These are phyloP conservation scores for Wickerhamomyces strasburgensis DNA, from an alignment of 805 yeast genomes.

Conservation along the genomic window DNA sequence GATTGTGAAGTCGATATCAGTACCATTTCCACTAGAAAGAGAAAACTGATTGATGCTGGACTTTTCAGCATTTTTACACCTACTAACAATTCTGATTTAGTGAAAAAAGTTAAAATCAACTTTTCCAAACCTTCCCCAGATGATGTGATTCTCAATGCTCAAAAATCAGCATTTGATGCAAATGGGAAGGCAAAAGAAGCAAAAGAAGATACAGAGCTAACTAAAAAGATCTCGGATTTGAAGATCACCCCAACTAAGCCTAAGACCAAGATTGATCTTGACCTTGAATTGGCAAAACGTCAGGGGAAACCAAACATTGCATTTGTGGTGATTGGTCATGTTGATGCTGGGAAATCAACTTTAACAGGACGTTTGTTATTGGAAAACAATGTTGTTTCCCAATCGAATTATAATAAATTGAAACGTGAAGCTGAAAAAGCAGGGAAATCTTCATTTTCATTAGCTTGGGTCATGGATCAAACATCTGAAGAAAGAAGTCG, in stretches of 20 bases:
- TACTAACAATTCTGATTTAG: conserved; percentile 33
- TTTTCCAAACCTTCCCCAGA: conserved; percentile 80
- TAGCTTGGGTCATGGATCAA: conserved; percentile 97
- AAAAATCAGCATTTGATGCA: conserved; percentile 39
- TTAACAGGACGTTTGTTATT: conserved; percentile 96
- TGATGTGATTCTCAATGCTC: conserved; percentile 60
- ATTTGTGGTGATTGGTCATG: conserved; percentile 99
- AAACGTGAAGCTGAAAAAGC: conserved; percentile 97
- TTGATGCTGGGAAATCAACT: conserved; percentile 98
- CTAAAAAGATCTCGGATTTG: conserved; percentile 16
- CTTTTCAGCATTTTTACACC: conserved; percentile 30
- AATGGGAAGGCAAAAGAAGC: conserved; percentile 26
- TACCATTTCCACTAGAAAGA: too few relatives aligned
- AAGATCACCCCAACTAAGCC: conserved; percentile 20
- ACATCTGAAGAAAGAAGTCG: conserved; percentile 95
- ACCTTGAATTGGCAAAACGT: conserved; percentile 44
- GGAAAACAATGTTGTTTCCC: conserved; percentile 97
- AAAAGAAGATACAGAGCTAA: conserved; percentile 21
- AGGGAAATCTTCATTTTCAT: conserved; percentile 96
- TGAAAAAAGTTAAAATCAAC: conserved; percentile 38
- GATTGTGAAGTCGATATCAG: too few relatives aligned
- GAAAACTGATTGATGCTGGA: conserved; percentile 20
- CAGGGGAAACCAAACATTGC: conserved; percentile 91
- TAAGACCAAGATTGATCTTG: conserved; percentile 25
- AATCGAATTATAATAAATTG: conserved; percentile 94